Evolutionary conservation across 2,329 filamentous ascomycete genomes (phyloP), one percentile per base, ranked within the genome.

Genomic region (Fusarium humuli): DNA sequence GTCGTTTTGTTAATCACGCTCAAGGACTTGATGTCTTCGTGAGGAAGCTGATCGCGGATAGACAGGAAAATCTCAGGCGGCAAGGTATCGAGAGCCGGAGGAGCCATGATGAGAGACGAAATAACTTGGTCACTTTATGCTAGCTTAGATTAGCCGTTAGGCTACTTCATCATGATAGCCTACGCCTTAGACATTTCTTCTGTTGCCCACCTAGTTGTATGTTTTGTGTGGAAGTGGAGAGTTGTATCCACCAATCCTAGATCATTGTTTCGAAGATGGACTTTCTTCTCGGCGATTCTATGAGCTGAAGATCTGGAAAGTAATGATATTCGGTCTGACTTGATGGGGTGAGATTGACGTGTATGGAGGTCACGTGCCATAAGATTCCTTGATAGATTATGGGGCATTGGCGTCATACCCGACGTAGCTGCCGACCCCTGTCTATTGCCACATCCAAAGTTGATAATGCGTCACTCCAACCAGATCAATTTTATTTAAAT

Each of bases 361-460:
- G 3, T 22, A 3, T 5, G 10, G 1, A 20, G 5, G 22, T 58
- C 34, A 58, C 49, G 49, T 61, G 59, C 12, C 12, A 0, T 1
- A 3, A 30, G 2, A 20, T 44, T 29, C 37, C 53, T 50, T 44
- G 53, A 10, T 41, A 16, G 37, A n/a, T n/a, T 41, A 62, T 44
- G 54, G 59, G 27, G 54, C 54, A 37, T 40, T 58, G 47, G 45
- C 59, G 59, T 62, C 59, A 62, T 62, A 27, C 18, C 10, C 34
- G 34, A 37, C 34, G 34, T 37, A 37, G 34, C 20, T 58, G 46
- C 22, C 37, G 16, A 52, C 55, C 50, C 50, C 50, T 22, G n/a
- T 7, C n/a, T 25, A 57, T 37, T 14, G 52, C 58, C 52, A 61
- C 52, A 23, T 30, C 8, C n/a, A 16, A 37, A 5, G 8, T 49